Evolutionary conservation across 2,329 filamentous ascomycete species (phyloP).

Genomic region (Meredithiella fracta): DNA sequence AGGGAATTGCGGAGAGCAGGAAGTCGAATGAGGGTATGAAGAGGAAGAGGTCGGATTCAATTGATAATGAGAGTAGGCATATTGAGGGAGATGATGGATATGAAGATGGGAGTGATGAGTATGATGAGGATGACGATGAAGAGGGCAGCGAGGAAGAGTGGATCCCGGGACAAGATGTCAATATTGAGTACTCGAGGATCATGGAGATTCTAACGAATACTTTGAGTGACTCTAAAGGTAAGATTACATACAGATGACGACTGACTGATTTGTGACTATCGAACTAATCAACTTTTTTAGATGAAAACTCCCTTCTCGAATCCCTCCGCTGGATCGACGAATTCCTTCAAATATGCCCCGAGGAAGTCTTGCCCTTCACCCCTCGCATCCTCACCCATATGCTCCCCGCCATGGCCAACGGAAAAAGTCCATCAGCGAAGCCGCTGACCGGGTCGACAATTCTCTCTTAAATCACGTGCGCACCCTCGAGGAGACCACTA

Average conservation of each 20-base stretch:
- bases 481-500: conserved; percentile 58
- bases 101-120: conserved; percentile 40
- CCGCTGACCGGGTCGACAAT: conserved; percentile 75
- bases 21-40: conserved; percentile 52
- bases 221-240: conserved; percentile 65
- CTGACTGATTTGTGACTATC: conserved; percentile 2
- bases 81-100: conserved; percentile 43
- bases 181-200: conserved; percentile 83
- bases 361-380: conserved; percentile 89
- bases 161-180: conserved; percentile 92
- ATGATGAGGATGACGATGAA: conserved; percentile 39
- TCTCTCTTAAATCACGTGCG: conserved; percentile 91
- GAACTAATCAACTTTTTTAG: conserved; percentile 27
- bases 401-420: conserved; percentile 83
- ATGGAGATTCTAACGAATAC: conserved; percentile 83
- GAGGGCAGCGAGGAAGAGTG: conserved; percentile 69
- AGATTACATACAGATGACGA: conserved; percentile 16
- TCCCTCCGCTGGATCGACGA: conserved; percentile 89
- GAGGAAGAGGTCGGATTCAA: conserved; percentile 51
- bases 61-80: conserved; percentile 47
- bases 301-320: conserved; percentile 83
- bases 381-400: conserved; percentile 84
- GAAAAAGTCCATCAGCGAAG: conserved; percentile 74
- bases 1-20: conserved; percentile 74
- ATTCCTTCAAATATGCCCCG: conserved; percentile 92